These are phyloP conservation scores for Cenchrus americanus DNA, from an alignment of 176 grass and related monocot genomes.

Conservation along the genomic window DNA sequence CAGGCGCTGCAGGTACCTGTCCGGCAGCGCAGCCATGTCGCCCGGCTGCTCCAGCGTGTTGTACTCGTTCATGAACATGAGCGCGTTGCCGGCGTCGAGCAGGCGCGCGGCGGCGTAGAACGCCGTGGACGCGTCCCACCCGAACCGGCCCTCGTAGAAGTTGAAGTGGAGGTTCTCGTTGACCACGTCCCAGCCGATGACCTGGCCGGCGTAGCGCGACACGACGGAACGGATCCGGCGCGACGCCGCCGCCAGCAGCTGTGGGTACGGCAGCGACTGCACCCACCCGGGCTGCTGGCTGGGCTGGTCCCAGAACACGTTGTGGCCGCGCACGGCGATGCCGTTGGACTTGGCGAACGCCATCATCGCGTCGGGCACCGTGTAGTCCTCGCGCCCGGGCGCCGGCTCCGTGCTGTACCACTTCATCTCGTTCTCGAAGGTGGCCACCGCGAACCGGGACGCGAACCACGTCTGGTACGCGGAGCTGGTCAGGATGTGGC, in stretches of 20 bases:
- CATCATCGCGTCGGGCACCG: slow-evolving; percentile 72
- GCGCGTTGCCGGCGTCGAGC: slow-evolving; percentile 53
- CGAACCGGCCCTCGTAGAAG: slow-evolving; percentile 47
- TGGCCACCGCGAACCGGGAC: slow-evolving; percentile 79
- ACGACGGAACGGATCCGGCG: slow-evolving; percentile 46
- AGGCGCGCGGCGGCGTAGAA: slow-evolving; percentile 63
- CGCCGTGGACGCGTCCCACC: slow-evolving; percentile 55
- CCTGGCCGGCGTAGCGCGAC: slow-evolving; percentile 47
- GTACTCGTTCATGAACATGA: slow-evolving; percentile 88
- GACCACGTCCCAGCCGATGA: slow-evolving; percentile 71
- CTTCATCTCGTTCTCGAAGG: slow-evolving; percentile 99
- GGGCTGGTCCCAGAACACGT: slow-evolving; percentile 82
- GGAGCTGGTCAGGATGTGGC: slow-evolving; percentile 54
- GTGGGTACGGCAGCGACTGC: slow-evolving; percentile 19
- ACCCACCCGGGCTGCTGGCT: slow-evolving; percentile 49
- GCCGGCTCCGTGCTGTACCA: slow-evolving; percentile 72
- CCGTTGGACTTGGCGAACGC: slow-evolving; percentile 54
- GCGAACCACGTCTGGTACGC: slow-evolving; percentile 81
- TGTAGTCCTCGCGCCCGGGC: slow-evolving; percentile 64
- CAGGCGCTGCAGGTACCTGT: slow-evolving; percentile 64
- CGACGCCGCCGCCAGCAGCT: slow-evolving; percentile 48
- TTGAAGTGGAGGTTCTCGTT: slow-evolving; percentile 60
- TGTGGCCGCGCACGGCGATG: slow-evolving; percentile 74
- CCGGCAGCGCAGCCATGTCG: slow-evolving; percentile 53
- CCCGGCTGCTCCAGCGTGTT: slow-evolving; percentile 86